Evolutionary conservation across 2,329 filamentous ascomycete species (phyloP), one percentile per base, ranked within the genome.

Genomic region (Piedraia hortae): DNA sequence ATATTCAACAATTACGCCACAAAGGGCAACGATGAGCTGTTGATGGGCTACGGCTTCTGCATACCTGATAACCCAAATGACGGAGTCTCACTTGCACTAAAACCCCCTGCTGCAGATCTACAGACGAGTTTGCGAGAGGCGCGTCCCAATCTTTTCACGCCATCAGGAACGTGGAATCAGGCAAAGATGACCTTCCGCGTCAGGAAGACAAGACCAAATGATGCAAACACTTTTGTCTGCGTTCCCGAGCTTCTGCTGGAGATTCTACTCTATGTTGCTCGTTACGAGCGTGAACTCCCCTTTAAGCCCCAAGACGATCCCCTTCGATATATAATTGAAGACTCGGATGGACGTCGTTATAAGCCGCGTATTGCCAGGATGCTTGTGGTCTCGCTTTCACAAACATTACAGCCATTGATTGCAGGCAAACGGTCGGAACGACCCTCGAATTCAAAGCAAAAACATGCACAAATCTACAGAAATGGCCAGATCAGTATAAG

Each of bases 1-100:
- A 35, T 59, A 2, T 53, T 44, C 38, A 59, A 59, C 34, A 59
- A 59, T 31, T 59, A 59, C 24, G 54, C 48, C 0, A 47, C 53
- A 2, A 58, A 58, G 29, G 41, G 47, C 4, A 59, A 59, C 22
- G 53, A 54, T 28, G 53, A 59, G 31, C 37, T 59, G 2, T 37
- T 59, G 2, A 45, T 55, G 20, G 54, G 54, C 3, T 59, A 59
- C 25, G 55, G 55, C 3, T 59, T 59, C 35, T 51, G 47, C 26
- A 41, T 55, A 8, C 34, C 36, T 4, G 30, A 48, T 18, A 58
- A 57, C 17, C 49, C 49, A 0, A 43, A 48, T 18, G 54, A 58
- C 30, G 42, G 45, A 21, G 45, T 53, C 5, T 36, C 48, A 5
- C 32, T 55, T 19, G 46, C 46, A 10, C 37, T 53, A 6, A 43